phyloP scores from a whole-genome alignment of 495 filamentous ascomycete species.

The Bacidia gigantensis region DNA sequence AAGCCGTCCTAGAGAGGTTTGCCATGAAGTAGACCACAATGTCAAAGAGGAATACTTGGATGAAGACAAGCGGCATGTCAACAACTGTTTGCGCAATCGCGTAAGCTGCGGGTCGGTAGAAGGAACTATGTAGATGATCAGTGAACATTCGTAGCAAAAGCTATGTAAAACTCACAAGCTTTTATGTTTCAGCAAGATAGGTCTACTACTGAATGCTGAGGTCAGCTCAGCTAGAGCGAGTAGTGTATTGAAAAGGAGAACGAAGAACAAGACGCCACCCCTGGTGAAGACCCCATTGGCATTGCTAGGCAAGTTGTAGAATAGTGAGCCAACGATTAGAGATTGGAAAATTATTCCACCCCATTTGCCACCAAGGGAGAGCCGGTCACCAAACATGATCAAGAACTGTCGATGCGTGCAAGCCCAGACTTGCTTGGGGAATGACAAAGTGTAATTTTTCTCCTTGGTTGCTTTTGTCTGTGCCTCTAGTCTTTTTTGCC shows the following conservation, averaged over 20 bases:
- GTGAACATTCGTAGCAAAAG: background rate
- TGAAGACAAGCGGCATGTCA: slow-evolving; percentile 57
- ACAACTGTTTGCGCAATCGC: slow-evolving; percentile 64
- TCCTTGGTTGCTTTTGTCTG: slow-evolving; percentile 35
- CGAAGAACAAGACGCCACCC: slow-evolving; percentile 55
- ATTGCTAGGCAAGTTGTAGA: slow-evolving; percentile 54
- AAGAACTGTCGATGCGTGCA: slow-evolving; percentile 54
- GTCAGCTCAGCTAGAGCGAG: slow-evolving; percentile 67
- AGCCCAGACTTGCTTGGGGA: slow-evolving; percentile 51
- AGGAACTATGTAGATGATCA: slow-evolving; percentile 32
- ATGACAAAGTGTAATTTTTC: slow-evolving; percentile 54
- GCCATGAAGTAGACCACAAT: slow-evolving; percentile 48
- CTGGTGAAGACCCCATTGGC: slow-evolving; percentile 34
- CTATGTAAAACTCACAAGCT: slow-evolving; percentile 28
- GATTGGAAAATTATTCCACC: slow-evolving; percentile 55
- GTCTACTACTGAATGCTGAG: slow-evolving; percentile 51
- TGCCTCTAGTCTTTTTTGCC: slow-evolving; percentile 33
- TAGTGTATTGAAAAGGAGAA: slow-evolving; percentile 68
- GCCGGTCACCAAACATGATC: slow-evolving; percentile 49
- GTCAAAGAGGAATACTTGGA: slow-evolving; percentile 59
- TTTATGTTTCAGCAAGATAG: slow-evolving; percentile 72
- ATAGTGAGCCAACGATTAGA: slow-evolving; percentile 63
- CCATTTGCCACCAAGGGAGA: slow-evolving; percentile 35
- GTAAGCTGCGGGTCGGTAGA: slow-evolving; percentile 70
- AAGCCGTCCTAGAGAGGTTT: slow-evolving; percentile 50